Conservation (phyloP, 805 yeast species). For the Pichia nanzhaoensis region DNA sequence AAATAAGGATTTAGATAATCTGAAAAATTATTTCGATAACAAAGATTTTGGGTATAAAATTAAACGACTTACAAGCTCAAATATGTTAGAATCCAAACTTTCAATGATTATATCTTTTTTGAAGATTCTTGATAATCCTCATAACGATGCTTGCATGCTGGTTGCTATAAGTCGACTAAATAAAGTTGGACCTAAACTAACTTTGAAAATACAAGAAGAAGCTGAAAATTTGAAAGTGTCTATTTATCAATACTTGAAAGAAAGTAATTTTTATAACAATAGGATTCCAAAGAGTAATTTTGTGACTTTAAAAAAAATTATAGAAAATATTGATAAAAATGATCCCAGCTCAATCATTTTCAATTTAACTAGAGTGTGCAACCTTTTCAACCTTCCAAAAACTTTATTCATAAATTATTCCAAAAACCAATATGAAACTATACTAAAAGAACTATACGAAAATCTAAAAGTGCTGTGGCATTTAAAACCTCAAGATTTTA, state of each 20-base stretch:
- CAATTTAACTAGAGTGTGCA: constrained; percentile 29
- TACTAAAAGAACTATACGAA: constrained; percentile 32
- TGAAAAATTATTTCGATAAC: constrained; percentile 33
- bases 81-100: constrained; percentile 45
- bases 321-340: constrained; percentile 18
- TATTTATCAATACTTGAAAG: constrained; percentile 19
- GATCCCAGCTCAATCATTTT: constrained; percentile 34
- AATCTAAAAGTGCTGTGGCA: constrained; percentile 23
- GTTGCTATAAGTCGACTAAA: constrained; percentile 21
- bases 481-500: constrained; percentile 21
- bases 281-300: constrained; percentile 1
- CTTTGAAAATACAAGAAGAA: constrained; percentile 16
- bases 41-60: constrained; percentile 24
- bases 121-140: constrained; percentile 33
- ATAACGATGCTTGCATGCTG: constrained; percentile 23
- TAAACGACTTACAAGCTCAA: constrained; percentile 35
- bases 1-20: constrained; percentile 40
- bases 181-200: constrained; percentile 19
- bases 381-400: constrained; percentile 31
- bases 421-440: constrained; percentile 22
- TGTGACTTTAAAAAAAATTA: neutral
- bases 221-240: constrained; percentile 20
- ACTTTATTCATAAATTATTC: constrained; percentile 18
- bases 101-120: constrained; percentile 44
- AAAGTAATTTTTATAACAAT: constrained; percentile 8